A percentile compares a stretch with the other conserved stretches of the same genome.
These are phyloP conservation scores for Cyclotella kingstonii DNA, from an alignment of 108 stramenopile genomes.

Conservation along the genomic window DNA sequence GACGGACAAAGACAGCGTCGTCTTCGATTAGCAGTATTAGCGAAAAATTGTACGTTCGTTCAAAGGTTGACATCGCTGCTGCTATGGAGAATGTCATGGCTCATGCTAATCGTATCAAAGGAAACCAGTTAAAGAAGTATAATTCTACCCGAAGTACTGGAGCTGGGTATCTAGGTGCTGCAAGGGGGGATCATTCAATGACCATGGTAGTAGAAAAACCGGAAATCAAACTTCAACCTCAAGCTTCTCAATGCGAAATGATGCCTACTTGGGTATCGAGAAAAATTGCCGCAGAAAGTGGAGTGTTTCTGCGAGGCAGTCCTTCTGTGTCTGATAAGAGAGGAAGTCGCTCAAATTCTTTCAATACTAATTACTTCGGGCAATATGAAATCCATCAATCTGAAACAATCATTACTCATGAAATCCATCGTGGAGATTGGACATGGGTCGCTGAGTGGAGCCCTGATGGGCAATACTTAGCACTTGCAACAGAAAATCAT, in stretches of 20 bases:
- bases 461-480: conserved; percentile 64
- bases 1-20: not conserved
- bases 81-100: conserved; percentile 21
- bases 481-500: conserved; percentile 74
- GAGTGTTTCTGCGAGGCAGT: not conserved
- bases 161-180: too few species aligned
- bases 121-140: too few species aligned
- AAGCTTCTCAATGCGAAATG: conserved; percentile 1
- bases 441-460: conserved; percentile 68
- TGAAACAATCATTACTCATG: conserved; percentile 25
- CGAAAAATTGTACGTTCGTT: not conserved
- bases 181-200: not conserved
- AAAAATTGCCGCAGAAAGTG: conserved; percentile 15
- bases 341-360: not conserved
- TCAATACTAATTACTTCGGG: conserved; percentile 15
- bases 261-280: conserved; percentile 22
- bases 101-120: conserved; percentile 15
- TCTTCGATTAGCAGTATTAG: not conserved
- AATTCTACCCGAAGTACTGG: too few species aligned
- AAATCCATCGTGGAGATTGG: conserved; percentile 30
- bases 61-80: not conserved
- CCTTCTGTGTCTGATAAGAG: not conserved
- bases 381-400: conserved; percentile 25
- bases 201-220: not conserved
- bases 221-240: not conserved